Evolutionary conservation across 139 green algal species (phyloP).

Genomic region (Coelastrella sp.): DNA sequence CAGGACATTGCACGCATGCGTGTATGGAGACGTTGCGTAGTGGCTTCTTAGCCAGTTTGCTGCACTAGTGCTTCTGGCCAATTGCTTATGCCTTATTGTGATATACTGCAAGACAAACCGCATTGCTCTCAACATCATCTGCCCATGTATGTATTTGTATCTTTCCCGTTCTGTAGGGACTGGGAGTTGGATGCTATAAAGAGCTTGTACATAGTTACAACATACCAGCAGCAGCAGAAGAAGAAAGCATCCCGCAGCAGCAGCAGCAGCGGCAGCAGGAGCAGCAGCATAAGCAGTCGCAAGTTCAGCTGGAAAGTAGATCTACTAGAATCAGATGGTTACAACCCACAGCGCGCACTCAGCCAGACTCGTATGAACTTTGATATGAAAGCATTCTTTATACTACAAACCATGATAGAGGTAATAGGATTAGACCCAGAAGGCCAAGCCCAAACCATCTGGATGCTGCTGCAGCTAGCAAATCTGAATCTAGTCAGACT

Average conservation of each 20-base stretch:
- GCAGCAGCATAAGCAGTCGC: not conserved
- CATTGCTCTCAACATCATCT: no score
- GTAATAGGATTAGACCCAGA: not conserved
- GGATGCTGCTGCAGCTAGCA: constrained; percentile 1
- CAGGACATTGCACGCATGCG: no score
- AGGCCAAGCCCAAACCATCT: not conserved
- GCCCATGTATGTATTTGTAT: not conserved
- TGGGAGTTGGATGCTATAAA: not conserved
- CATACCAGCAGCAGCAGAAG: not conserved
- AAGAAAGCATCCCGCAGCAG: not conserved
- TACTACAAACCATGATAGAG: not conserved
- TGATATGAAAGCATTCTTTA: not conserved
- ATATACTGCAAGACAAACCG: no score
- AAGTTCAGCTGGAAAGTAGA: not conserved
- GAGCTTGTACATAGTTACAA: not conserved
- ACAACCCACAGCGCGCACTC: not conserved
- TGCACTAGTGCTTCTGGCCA: no score
- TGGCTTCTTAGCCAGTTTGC: no score
- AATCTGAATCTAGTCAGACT: not conserved
- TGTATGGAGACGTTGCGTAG: no score
- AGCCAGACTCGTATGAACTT: not conserved
- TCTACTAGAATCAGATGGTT: not conserved
- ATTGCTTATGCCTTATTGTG: no score
- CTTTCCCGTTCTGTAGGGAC: not conserved
- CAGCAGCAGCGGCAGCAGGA: not conserved